phyloP scores from a whole-genome alignment of 257 asterid genomes.

The Echium plantagineum region DNA sequence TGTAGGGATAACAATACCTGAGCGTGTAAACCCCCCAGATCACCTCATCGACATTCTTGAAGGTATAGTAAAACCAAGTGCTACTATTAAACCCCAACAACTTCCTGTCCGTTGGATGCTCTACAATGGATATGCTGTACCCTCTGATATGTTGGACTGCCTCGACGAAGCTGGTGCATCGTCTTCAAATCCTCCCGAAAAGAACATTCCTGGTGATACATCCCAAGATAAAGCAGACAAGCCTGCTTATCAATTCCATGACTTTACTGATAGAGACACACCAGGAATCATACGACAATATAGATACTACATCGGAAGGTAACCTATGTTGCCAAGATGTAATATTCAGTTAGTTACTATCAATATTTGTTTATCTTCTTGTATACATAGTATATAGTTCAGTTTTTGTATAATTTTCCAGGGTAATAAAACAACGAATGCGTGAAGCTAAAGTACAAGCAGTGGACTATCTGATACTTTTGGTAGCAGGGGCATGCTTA shows the following conservation, averaged over 20 bases:
- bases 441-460: conserved; percentile 93
- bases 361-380: too few relatives aligned
- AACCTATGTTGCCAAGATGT: too few relatives aligned
- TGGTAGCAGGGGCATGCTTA: conserved; percentile 94
- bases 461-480: conserved; percentile 80
- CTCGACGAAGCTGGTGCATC: conserved; percentile 68
- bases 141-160: conserved; percentile 81
- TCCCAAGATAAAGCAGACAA: conserved; percentile 36
- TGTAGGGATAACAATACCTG: conserved; percentile 69
- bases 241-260: conserved; percentile 27
- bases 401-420: too few relatives aligned
- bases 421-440: conserved; percentile 72
- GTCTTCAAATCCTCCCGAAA: conserved; percentile 39
- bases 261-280: conserved; percentile 57
- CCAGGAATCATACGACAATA: conserved; percentile 59
- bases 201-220: conserved; percentile 22
- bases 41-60: conserved; percentile 86
- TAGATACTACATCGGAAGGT: conserved; percentile 92
- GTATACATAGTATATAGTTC: too few relatives aligned
- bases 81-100: conserved; percentile 57
- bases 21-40: conserved; percentile 88
- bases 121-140: conserved; percentile 87
- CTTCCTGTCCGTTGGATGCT: conserved; percentile 99
- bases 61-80: conserved; percentile 63
- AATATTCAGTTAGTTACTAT: too few relatives aligned